Conservation (phyloP, 2,329 filamentous ascomycete genomes). For the Tolypocladium ophioglossoides region DNA sequence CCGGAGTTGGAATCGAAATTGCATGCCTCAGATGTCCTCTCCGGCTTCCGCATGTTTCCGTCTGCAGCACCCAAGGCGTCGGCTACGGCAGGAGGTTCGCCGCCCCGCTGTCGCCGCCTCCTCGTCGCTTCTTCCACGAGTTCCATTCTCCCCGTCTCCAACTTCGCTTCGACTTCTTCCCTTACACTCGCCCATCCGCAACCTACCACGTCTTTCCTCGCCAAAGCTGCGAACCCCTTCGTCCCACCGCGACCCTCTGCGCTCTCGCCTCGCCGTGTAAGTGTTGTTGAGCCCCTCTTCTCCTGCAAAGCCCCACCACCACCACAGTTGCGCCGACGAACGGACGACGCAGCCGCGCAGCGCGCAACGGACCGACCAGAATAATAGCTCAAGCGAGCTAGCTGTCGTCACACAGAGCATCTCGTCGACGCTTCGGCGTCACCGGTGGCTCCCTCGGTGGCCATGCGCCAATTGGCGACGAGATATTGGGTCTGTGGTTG, state of each 20-base stretch:
- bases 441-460: background rate
- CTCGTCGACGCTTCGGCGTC: background rate
- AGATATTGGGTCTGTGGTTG: background rate
- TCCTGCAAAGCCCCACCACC: background rate
- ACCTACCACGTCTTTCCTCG: background rate
- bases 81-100: conserved; percentile 16
- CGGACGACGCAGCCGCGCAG: background rate
- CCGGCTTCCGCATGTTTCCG: conserved; percentile 22
- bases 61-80: conserved; percentile 11
- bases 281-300: conserved; percentile 5
- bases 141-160: background rate
- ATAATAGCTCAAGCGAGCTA: conserved; percentile 4
- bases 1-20: background rate
- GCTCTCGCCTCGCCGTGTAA: background rate
- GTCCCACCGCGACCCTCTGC: background rate
- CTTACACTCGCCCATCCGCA: background rate
- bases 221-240: background rate
- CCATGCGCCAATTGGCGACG: background rate
- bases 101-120: background rate
- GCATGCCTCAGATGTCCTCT: background rate
- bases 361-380: conserved; percentile 4
- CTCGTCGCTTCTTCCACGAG: background rate
- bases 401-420: background rate
- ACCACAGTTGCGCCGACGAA: background rate
- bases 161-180: background rate